Evolutionary conservation across 1,139 yeast genomes (phyloP).

Genomic region (Sugiyamaella novakii): DNA sequence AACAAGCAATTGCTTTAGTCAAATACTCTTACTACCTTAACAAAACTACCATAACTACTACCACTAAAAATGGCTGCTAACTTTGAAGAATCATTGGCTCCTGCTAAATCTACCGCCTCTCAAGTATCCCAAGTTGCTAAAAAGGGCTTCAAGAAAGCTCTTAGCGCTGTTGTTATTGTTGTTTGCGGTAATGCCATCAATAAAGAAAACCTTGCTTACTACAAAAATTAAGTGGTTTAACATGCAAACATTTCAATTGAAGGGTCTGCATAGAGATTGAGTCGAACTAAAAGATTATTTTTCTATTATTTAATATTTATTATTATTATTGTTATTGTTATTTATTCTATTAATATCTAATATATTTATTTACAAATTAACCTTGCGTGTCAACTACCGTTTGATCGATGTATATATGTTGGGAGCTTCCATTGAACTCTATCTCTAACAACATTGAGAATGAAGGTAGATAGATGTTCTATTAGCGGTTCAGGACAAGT

Average conservation of each 20-base stretch:
- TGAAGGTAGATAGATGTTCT: too few species aligned
- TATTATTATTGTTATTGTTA: not conserved
- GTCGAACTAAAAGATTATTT: too few species aligned
- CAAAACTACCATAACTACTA: too few species aligned
- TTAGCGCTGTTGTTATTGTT: conserved; percentile 5
- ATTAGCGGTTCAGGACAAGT: too few species aligned
- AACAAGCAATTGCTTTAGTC: not conserved
- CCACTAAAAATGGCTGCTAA: conserved; percentile 2
- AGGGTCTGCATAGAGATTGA: too few species aligned
- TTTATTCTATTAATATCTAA: not conserved
- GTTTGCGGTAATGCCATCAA: conserved; percentile 7
- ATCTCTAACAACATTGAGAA: too few species aligned
- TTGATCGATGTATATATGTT: too few species aligned
- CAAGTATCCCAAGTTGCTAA: conserved; percentile 6
- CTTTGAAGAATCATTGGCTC: conserved; percentile 8
- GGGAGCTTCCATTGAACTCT: too few species aligned
- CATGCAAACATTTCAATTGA: too few species aligned
- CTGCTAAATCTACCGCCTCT: conserved; percentile 9
- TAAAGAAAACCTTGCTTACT: not conserved
- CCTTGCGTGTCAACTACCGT: too few species aligned
- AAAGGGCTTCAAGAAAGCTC: conserved; percentile 4
- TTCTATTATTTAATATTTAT: not conserved
- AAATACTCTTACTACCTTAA: not conserved
- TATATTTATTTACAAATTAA: too few species aligned
- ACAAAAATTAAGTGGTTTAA: not conserved